Evolutionary conservation across 352 stramenopile species (phyloP), one percentile per base, ranked within the genome.

Genomic region (Globisporangium irregulare): DNA sequence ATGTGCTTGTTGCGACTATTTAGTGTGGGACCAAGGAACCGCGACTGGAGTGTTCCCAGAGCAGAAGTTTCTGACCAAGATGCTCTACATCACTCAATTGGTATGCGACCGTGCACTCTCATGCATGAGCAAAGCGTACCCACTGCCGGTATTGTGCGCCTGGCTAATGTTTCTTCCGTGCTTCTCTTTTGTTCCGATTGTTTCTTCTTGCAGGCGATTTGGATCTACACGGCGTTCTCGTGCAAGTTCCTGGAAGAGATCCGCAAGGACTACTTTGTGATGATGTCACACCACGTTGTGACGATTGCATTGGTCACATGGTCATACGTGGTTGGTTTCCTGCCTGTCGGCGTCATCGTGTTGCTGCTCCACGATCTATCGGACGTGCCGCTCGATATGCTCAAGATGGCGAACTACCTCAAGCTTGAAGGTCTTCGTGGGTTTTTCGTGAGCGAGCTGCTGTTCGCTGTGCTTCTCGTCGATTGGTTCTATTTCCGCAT

Each of bases 351-450:
- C 48, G 82, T 96, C 25, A 77, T 97, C 22, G 87, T 97, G 65
- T 64, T 97, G 22, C 71, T 95, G 50, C 67, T 97, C 18, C 90
- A 97, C 67, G 90, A 97, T 62, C 74, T 93, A 58, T 94, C 86
- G n/a, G 90, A 97, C 66, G 78, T 97, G n/a, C 86, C 89, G 38
- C 76, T 97, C 38, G 90, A 97, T 68, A 78, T 94, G 73, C 73
- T 97, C 59, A 97, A 97, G 77, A 96, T 97, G 87, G 73, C 71
- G 72, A 97, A 97, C 74, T 95, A 96, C 81, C 81, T 96, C 66
- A 94, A 95, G 63, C 69, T 96, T 54, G 89, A 96, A 70, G 88
- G 86, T 58, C 66, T 81, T 32, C 73, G 73, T 20, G 88, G 86
- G 18, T 64, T 89, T 32, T 96, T 95, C 59, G 70, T 79, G 59